phyloP scores from a whole-genome alignment of 2,329 filamentous ascomycete species.

The Colletotrichum lentis region DNA sequence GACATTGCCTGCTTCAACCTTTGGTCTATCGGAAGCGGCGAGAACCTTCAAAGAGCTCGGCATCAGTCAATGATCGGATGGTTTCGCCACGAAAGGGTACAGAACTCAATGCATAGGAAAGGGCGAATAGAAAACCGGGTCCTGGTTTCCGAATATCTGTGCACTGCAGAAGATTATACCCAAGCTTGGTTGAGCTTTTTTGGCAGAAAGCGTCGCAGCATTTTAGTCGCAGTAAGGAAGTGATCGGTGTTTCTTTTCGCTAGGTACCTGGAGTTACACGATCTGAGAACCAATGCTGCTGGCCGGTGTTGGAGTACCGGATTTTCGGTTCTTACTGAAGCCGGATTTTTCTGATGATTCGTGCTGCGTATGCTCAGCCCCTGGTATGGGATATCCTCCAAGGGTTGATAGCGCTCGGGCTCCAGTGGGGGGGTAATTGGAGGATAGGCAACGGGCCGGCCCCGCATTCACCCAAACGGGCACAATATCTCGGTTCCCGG shows the following conservation, averaged over 20 bases:
- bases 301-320: not conserved
- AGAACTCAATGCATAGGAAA: not conserved
- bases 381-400: not conserved
- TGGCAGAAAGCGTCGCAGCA: not conserved
- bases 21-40: not conserved
- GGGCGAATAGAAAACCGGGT: not conserved
- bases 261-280: not conserved
- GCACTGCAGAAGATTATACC: not conserved
- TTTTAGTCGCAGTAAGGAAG: not conserved
- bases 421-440: not conserved
- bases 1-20: conserved; percentile 4
- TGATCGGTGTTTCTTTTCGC: not conserved
- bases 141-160: not conserved
- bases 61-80: not conserved
- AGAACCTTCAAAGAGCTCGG: not conserved
- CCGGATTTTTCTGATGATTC: not conserved
- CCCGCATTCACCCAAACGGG: not conserved
- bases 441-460: not conserved
- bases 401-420: not conserved
- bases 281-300: not conserved
- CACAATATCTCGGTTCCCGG: not conserved
- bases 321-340: not conserved
- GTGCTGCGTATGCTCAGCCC: not conserved
- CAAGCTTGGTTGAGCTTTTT: not conserved
- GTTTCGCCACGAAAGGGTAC: not conserved